Evolutionary conservation across 192 early-diverging fungal genomes (phyloP).

Genomic region (Allomyces macrogynus): DNA sequence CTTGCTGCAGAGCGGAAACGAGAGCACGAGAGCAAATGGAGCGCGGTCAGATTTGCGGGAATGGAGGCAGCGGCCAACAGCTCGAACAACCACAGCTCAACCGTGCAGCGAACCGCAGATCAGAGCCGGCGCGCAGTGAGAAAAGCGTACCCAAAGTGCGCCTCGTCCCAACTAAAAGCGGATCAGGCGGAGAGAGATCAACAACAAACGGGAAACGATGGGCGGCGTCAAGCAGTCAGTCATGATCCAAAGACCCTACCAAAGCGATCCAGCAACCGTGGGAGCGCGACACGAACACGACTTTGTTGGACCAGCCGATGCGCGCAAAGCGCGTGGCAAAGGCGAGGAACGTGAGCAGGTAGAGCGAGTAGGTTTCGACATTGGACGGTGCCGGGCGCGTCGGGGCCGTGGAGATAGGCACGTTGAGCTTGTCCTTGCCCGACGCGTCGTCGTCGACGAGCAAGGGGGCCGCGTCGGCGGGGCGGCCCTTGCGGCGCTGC

Average conservation of each 20-base stretch:
- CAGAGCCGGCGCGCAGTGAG: not conserved
- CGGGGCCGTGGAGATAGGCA: too few species aligned
- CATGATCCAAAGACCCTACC: too few species aligned
- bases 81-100: too few species aligned
- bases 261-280: too few species aligned
- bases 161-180: constrained; percentile 25
- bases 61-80: too few species aligned
- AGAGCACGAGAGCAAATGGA: too few species aligned
- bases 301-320: not conserved
- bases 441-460: not conserved
- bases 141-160: constrained; percentile 30
- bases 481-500: too few species aligned
- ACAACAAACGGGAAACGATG: not conserved
- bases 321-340: not conserved
- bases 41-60: too few species aligned
- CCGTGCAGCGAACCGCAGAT: too few species aligned
- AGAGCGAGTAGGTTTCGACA: not conserved
- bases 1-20: constrained; percentile 17
- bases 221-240: too few species aligned
- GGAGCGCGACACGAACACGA: not conserved
- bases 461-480: too few species aligned
- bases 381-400: too few species aligned
- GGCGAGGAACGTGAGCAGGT: not conserved
- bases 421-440: not conserved
- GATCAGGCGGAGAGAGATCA: not conserved